Evolutionary conservation across 441 rosid genomes (phyloP).

Genomic region (Pelargonium fulgidum): DNA sequence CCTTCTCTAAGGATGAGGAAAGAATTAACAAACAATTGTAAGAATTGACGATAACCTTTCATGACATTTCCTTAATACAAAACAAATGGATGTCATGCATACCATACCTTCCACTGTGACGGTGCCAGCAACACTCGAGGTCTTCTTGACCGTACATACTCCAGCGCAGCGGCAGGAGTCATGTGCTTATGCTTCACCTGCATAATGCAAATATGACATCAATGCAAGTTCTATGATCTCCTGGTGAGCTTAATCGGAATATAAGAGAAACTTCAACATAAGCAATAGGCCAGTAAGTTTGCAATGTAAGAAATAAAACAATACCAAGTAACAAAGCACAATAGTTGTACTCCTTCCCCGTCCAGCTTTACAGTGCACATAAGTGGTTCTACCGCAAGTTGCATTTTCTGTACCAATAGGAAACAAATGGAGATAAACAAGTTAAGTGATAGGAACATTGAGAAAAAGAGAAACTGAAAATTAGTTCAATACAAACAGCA

Average conservation of each 20-base stretch:
- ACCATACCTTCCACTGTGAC: conserved; percentile 72
- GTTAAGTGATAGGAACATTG: neutral
- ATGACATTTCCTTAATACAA: too few relatives aligned
- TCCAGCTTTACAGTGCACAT: conserved; percentile 87
- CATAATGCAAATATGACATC: conserved; percentile 13
- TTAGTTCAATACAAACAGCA: neutral
- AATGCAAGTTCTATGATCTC: conserved; percentile 12
- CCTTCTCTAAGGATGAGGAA: too few relatives aligned
- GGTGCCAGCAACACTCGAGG: conserved; percentile 70
- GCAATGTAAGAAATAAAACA: neutral
- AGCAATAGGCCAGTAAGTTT: neutral
- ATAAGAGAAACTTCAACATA: neutral
- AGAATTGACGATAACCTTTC: too few relatives aligned
- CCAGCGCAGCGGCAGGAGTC: conserved; percentile 65
- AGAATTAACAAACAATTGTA: too few relatives aligned
- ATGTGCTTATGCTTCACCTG: conserved; percentile 66
- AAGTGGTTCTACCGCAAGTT: conserved; percentile 54
- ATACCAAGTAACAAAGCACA: conserved; percentile 78
- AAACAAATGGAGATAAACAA: neutral
- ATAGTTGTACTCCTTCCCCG: conserved; percentile 77
- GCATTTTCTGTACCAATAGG: conserved; percentile 42
- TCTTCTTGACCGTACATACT: conserved; percentile 65
- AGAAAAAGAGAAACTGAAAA: neutral
- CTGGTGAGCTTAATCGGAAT: neutral
- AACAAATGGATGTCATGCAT: too few relatives aligned